These are phyloP conservation scores for Epichloe gansuensis DNA, from an alignment of 2,329 filamentous ascomycete genomes.

Conservation along the genomic window DNA sequence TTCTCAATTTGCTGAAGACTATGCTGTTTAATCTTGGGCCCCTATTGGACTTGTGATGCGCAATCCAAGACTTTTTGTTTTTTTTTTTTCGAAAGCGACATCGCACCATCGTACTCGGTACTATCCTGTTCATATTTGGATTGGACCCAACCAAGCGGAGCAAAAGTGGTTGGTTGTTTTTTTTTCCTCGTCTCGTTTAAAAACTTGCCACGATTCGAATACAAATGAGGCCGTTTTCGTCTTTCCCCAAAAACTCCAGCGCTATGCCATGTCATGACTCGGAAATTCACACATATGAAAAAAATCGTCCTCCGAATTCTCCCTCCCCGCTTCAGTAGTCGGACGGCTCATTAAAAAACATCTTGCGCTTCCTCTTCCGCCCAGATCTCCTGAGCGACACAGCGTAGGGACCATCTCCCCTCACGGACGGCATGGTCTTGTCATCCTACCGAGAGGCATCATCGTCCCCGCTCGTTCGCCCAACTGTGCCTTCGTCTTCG, in stretches of 20 bases:
- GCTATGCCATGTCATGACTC: background rate
- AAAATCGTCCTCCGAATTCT: background rate
- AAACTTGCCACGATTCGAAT: background rate
- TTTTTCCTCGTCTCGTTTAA: too few relatives aligned
- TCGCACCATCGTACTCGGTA: background rate
- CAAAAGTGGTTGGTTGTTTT: background rate
- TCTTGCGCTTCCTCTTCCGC: background rate
- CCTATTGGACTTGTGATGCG: background rate
- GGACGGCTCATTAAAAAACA: background rate
- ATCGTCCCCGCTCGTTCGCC: too few relatives aligned
- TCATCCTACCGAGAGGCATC: too few relatives aligned
- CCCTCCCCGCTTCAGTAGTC: background rate
- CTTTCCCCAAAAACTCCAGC: background rate
- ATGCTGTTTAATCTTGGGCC: too few relatives aligned
- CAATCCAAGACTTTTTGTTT: background rate
- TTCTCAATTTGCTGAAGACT: too few relatives aligned
- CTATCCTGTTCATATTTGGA: background rate
- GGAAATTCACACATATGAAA: background rate
- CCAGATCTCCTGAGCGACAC: background rate
- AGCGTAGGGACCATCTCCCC: background rate
- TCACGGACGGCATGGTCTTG: too few relatives aligned
- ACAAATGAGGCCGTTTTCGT: background rate
- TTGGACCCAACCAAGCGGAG: background rate
- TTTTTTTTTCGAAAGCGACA: background rate
- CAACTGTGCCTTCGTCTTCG: background rate